phyloP scores from a whole-genome alignment of 2,329 filamentous ascomycete genomes.

The Phyllosticta citribraziliensis region DNA sequence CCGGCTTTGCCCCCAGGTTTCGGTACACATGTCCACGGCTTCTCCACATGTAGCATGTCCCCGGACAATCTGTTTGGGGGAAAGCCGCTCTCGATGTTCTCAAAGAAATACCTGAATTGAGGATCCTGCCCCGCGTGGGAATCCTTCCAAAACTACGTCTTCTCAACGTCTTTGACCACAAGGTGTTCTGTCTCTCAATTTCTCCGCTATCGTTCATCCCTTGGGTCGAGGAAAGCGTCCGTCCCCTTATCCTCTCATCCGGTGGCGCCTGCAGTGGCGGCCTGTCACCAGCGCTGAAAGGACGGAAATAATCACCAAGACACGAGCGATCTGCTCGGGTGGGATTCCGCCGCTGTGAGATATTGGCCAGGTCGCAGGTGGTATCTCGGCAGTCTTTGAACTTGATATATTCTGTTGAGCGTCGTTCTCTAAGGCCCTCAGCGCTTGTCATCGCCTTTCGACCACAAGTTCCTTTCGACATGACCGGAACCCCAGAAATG shows the following conservation, averaged over 20 bases:
- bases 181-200: background rate
- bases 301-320: background rate
- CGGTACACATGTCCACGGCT: background rate
- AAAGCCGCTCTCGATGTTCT: background rate
- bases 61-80: background rate
- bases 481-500: background rate
- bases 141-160: background rate
- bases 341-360: background rate
- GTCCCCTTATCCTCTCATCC: background rate
- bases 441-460: background rate
- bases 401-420: background rate
- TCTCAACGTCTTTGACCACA: background rate
- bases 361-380: background rate
- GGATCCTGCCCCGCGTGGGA: background rate
- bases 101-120: background rate
- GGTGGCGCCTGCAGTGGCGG: background rate
- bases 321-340: background rate
- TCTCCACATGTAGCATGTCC: background rate
- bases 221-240: background rate
- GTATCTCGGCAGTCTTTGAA: background rate
- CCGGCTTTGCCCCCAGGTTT: background rate
- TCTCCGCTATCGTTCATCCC: background rate
- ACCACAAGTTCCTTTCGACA: background rate
- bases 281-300: background rate
- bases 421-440: background rate